A percentile compares a stretch with the other conserved stretches of the same genome.
phyloP scores from a whole-genome alignment of 345 rosid species.

The Aquilaria yunnanensis region DNA sequence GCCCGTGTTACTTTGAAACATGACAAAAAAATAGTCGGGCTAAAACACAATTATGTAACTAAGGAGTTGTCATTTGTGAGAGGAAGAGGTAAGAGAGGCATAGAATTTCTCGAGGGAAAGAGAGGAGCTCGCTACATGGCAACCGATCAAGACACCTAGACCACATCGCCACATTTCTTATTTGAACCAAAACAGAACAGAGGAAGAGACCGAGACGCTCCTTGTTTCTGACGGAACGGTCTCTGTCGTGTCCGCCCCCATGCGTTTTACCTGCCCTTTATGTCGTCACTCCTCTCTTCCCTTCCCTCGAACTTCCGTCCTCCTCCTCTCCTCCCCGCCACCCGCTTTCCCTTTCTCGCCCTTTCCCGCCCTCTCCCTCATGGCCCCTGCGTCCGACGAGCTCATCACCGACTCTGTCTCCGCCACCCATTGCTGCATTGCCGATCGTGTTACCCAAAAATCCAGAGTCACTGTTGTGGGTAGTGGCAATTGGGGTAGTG shows the following conservation, averaged over 20 bases:
- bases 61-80: background rate
- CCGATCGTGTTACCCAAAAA: conserved; percentile 10
- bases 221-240: conserved; percentile 31
- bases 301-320: conserved; percentile 5
- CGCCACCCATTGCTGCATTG: conserved; percentile 4
- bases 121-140: background rate
- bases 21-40: too few relatives aligned
- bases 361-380: conserved; percentile 18
- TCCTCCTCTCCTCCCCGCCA: conserved; percentile 11
- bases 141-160: conserved; percentile 12
- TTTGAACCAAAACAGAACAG: background rate
- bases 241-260: conserved; percentile 37
- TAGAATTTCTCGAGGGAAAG: background rate
- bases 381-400: conserved; percentile 33
- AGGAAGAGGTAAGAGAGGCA: background rate
- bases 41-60: too few relatives aligned
- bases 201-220: background rate
- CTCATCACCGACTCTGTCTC: background rate
- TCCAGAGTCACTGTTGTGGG: conserved; percentile 84
- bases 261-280: conserved; percentile 23
- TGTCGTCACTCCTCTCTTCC: conserved; percentile 12
- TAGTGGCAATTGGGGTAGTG: conserved; percentile 99
- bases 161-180: conserved; percentile 29
- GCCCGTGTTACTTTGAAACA: too few relatives aligned
- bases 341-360: conserved; percentile 12